Evolutionary conservation across 176 grass and related monocot genomes (phyloP), one percentile per base, ranked within the genome.

Genomic region (Carex scoparia): DNA sequence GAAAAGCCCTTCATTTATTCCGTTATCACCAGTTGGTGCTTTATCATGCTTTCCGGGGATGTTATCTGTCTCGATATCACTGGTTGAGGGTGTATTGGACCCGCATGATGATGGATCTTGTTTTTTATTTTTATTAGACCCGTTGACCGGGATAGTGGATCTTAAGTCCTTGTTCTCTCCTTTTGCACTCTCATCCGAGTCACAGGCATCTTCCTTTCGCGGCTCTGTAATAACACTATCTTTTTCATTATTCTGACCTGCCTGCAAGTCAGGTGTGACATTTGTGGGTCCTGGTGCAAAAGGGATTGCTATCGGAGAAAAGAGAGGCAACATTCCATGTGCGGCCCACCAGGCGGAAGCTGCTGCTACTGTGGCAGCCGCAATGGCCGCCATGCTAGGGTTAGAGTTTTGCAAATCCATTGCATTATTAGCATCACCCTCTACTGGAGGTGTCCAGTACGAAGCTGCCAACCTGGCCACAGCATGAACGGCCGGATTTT

Each of bases 341-440:
- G 91, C 87, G 83, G 87, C 81, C 97, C 97, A 99, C 97, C 97
- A 99, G 81, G 93, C 93, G 54, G 97, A 89, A 46, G 97, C 97
- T 73, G 97, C 97, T 65, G 91, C 88, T 81, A 99, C 86, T 79
- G 97, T 99, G 79, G 85, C 91, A 87, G 91, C 78, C 65, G 88
- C 91, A 62, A 99, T 81, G 58, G 93, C 88, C 75, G 94, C 87
- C 85, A 94, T 66, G 81, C 79, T 94, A 30, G 85, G 87, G 79
- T 88, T 64, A 79, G 55, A 27, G 82, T 81, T 87, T 87, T 88
- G 87, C 76, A 87, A 85, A 80, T 85, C 86, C 61, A 87, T 67
- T 79, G 85, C 87, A 56, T 76, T 40, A 86, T 62, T 63, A 56
- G 62, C 75, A 51, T 82, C 85, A 59, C 53, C 23, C 53, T 87